A percentile compares a stretch with the other conserved stretches of the same genome.
These are phyloP conservation scores for Solanum arcanum DNA, from an alignment of 257 asterid species.

Conservation along the genomic window DNA sequence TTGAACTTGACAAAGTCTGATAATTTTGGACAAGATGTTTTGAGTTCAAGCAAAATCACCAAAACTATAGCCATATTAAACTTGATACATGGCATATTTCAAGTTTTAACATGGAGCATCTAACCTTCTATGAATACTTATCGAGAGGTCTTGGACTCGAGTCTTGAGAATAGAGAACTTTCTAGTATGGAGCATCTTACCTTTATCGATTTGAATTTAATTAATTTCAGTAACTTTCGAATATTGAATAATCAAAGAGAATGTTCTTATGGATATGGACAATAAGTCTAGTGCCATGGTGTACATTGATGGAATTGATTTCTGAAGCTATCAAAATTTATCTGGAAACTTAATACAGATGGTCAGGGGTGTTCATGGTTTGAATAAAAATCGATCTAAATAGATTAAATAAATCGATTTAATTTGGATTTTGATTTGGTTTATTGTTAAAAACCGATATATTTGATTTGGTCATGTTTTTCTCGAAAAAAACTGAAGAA, in stretches of 20 bases:
- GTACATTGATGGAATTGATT: neutral
- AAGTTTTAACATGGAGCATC: neutral
- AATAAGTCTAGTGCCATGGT: neutral
- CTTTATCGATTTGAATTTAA: neutral
- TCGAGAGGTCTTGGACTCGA: neutral
- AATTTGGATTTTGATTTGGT: too few relatives aligned
- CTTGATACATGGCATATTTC: neutral
- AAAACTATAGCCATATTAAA: neutral
- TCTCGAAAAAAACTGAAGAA: too few relatives aligned
- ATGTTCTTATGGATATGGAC: neutral
- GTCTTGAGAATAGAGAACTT: neutral
- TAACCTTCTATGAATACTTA: neutral
- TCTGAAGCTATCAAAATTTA: neutral
- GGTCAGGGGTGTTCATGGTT: neutral
- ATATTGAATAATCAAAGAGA: neutral
- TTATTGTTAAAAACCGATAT: too few relatives aligned
- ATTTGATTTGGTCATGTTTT: too few relatives aligned
- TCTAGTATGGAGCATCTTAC: neutral
- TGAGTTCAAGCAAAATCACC: neutral
- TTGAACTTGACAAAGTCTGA: neutral
- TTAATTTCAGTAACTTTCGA: rapidly evolving
- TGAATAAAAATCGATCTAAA: too few relatives aligned
- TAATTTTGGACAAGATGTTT: neutral
- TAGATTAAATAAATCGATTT: too few relatives aligned
- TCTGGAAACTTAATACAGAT: neutral